Evolutionary conservation across 306 rosid genomes (phyloP), one percentile per base, ranked within the genome.

Genomic region (Gastrolobium villosum): DNA sequence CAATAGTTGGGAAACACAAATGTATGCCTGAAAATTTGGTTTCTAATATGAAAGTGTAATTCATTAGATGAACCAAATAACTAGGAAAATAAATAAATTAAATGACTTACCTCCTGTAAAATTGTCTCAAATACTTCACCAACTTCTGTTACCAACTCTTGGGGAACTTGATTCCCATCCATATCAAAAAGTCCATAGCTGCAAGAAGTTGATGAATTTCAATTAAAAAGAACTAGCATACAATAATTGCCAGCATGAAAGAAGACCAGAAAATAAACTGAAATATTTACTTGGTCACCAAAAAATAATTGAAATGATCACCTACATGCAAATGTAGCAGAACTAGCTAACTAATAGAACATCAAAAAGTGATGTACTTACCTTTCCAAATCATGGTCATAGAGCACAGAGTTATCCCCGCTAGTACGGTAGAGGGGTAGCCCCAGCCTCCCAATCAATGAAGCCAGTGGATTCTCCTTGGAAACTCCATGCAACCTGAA

Each of bases 331-430:
- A 70, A 34, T 44, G 37, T 13, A 2, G 35, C 26, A 66, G 53
- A 80, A 37, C 31, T 26, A 41, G 50, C 10, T n/a, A 32, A 11
- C 36, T 6, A 5, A 35, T 28, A 60, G 48, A 60, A 30, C 13
- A 70, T 30, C 3, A 71, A 80, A 60, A 67, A 14, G 7, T 43
- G 26, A 41, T 6, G 32, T 41, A 60, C 46, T 36, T 53, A 87
- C 98, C 98, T 94, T 76, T 94, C 97, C 61, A 94, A 87, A 79
- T 94, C 98, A 81, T 94, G 98, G 81, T 94, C 98, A 77, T 92
- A 94, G 60, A 94, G 86, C 53, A 94, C 98, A 7, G 98, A 94
- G 74, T 94, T 94, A 76, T 94, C 98, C 62, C 87, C 98, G 65
- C 97, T 94, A 8, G 97, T 94, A 31, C 98, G 97, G 79, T 94